These are phyloP conservation scores for Penicillium sp. DNA, from an alignment of 2,329 filamentous ascomycete genomes.

Conservation along the genomic window DNA sequence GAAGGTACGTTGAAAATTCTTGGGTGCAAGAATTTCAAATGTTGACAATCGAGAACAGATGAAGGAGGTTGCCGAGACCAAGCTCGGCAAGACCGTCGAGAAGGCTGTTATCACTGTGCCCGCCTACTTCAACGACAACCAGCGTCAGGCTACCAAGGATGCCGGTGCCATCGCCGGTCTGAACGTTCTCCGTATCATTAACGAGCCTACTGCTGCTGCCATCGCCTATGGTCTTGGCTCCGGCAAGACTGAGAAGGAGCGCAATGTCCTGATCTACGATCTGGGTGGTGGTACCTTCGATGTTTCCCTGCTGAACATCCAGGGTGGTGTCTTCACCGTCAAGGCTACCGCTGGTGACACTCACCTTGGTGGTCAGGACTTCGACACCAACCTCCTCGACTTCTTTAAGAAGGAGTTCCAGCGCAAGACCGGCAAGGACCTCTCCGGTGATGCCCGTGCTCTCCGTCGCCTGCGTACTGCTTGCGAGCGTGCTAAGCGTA, in stretches of 20 bases:
- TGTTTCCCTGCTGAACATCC: constrained; percentile 98
- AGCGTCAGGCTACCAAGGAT: constrained; percentile 99
- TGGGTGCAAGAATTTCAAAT: neutral
- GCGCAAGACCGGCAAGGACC: constrained; percentile 74
- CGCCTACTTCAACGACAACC: constrained; percentile 99
- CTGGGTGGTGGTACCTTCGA: constrained; percentile 99
- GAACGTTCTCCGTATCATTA: constrained; percentile 99
- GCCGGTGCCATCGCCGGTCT: constrained; percentile 95
- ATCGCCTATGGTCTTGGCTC: constrained; percentile 97
- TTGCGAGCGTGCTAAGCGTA: constrained; percentile 99
- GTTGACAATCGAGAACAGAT: constrained; percentile 58
- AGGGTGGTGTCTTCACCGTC: constrained; percentile 98
- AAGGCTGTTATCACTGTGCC: constrained; percentile 99
- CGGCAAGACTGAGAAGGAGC: constrained; percentile 95
- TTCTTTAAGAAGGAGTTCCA: constrained; percentile 96
- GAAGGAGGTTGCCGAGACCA: constrained; percentile 98
- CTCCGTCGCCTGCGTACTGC: constrained; percentile 94
- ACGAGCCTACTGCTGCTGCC: constrained; percentile 97
- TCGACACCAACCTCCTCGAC: constrained; percentile 92
- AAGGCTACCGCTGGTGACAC: constrained; percentile 98
- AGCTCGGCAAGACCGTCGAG: constrained; percentile 97
- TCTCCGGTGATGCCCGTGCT: constrained; percentile 81
- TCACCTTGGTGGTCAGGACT: constrained; percentile 92
- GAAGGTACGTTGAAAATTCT: constrained; percentile 63
- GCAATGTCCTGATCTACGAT: constrained; percentile 99